Conservation (phyloP, 768 basidiomycete species). For the Pleurotus ostreatus region DNA sequence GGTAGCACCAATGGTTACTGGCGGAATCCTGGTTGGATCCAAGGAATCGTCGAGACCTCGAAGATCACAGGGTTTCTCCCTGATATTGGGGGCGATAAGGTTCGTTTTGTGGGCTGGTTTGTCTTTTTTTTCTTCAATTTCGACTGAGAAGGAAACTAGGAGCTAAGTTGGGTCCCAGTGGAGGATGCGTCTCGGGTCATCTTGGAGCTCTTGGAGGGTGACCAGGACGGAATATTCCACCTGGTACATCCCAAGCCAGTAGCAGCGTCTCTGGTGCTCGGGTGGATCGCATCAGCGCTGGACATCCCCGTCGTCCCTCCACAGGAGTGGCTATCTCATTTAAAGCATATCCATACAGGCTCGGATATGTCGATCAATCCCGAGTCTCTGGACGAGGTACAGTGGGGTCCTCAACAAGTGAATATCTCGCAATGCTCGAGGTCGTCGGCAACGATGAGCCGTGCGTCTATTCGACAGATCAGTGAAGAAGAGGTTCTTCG, state of each 20-base stretch:
- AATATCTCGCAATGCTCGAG: no score
- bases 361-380: no score
- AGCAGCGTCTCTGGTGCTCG: background rate
- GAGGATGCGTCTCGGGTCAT: background rate
- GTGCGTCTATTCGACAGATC: no score
- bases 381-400: no score
- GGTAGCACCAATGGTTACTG: conserved; percentile 29
- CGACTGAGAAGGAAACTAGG: background rate
- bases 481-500: no score
- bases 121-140: no score
- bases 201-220: background rate
- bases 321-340: background rate
- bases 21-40: conserved; percentile 33
- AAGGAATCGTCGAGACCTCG: conserved; percentile 23
- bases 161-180: background rate
- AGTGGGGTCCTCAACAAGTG: no score
- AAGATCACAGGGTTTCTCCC: conserved; percentile 14
- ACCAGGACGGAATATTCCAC: background rate
- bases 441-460: no score
- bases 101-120: background rate
- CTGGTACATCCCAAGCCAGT: background rate
- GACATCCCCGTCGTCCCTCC: background rate
- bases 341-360: no score
- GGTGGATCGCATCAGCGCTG: background rate
- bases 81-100: background rate